These are phyloP conservation scores for Arthrobotrys pseudoclavata DNA, from an alignment of 2,329 filamentous ascomycete genomes.

Conservation along the genomic window DNA sequence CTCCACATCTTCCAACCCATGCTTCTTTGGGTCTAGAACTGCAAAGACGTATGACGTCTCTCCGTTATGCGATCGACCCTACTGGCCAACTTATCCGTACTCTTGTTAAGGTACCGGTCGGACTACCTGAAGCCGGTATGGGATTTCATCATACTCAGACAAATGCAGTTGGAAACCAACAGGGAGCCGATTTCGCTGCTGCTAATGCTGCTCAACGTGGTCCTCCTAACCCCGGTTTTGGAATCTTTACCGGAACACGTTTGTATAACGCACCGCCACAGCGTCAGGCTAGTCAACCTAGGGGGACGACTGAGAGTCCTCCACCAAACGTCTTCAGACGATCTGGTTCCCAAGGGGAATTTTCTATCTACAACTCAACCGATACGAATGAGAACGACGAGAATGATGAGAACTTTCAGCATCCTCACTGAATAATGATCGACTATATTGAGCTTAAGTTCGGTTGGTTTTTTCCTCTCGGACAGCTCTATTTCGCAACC, in stretches of 20 bases:
- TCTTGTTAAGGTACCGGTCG: neutral
- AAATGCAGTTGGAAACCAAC: neutral
- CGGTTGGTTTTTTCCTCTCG: too few species aligned
- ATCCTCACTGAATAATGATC: neutral
- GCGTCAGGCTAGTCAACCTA: neutral
- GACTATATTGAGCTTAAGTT: neutral
- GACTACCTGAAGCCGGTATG: neutral
- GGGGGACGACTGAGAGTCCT: neutral
- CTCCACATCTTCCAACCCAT: neutral
- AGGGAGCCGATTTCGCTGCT: neutral
- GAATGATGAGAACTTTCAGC: neutral
- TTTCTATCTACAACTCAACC: neutral
- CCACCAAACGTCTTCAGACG: neutral
- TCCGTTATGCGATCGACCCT: conserved; percentile 15
- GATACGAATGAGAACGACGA: conserved; percentile 10
- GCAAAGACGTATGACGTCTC: neutral
- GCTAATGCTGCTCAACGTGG: neutral
- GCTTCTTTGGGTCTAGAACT: neutral
- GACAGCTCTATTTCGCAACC: too few species aligned
- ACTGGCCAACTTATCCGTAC: conserved; percentile 9
- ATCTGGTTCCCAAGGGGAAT: neutral
- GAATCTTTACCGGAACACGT: neutral
- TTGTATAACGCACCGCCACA: neutral
- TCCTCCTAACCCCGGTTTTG: neutral
- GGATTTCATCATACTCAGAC: neutral